Evolutionary conservation across 164 flowering plant genomes (phyloP), one percentile per base, ranked within the genome.

Genomic region (Vitis amurensis): DNA sequence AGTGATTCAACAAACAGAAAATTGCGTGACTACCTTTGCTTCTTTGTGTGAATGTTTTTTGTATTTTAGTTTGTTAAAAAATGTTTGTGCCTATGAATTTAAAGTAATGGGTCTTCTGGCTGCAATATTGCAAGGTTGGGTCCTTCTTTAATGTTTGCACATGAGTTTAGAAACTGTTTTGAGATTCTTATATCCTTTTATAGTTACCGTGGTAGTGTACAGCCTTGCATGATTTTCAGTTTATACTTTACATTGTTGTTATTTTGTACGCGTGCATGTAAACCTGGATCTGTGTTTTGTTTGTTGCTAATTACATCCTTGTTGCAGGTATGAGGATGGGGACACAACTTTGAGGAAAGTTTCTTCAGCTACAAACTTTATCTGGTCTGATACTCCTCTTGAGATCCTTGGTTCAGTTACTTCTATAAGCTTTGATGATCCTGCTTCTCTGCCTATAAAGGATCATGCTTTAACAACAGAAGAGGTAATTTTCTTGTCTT

Each of bases 371-470:
- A 75, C 91, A 50, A 90, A 91, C 56, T 95, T 93, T 67, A 81
- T 95, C 56, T 88, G 87, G 90, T 89, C 98, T 7, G 93, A 82
- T 29, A 30, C 74, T 68, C 97, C 97, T 56, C 88, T 93, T 73
- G 98, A 93, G 47, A 60, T 93, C 71, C 97, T 95, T 76, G 98
- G 99, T 50, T 79, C 97, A 44, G 92, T 86, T 61, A 83, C 97
- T 65, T 83, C 89, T 53, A 87, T 95, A 77, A 74, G 83, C 57
- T 93, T 95, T 74, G 82, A 84, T 5, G 97, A 89, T 78, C 84
- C 90, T 37, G 89, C 79, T 72, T 82, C 86, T 73, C 73, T 77
- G 81, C 72, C 88, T 4, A 74, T 95, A 58, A 88, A 80, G 73
- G 91, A 91, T 49, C 91, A 91, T 66, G 72, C 30, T 53, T 78